Conservation (phyloP, 2,329 filamentous ascomycete species). For the Exophiala sideris region DNA sequence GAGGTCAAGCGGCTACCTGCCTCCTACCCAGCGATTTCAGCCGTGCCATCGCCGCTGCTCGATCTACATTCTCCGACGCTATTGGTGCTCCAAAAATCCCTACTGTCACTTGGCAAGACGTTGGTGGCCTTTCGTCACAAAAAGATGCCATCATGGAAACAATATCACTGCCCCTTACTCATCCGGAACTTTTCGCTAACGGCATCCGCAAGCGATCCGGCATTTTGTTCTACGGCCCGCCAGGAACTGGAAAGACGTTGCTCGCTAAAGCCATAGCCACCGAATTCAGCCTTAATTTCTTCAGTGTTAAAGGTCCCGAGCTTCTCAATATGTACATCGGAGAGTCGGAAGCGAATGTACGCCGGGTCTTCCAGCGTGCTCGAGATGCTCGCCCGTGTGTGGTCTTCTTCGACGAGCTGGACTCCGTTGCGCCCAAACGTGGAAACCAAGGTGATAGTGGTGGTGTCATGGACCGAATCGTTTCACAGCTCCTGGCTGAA, state of each 20-base stretch:
- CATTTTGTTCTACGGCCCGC: slow-evolving; percentile 87
- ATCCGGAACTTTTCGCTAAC: slow-evolving; percentile 91
- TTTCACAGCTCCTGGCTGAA: slow-evolving; percentile 90
- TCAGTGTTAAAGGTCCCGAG: slow-evolving; percentile 88
- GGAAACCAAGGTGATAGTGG: slow-evolving; percentile 97
- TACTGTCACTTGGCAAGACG: slow-evolving; percentile 94
- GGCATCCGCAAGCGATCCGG: slow-evolving; percentile 97
- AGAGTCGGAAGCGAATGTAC: slow-evolving; percentile 88
- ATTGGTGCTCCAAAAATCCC: slow-evolving; percentile 98
- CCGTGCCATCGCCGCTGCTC: slow-evolving; percentile 85
- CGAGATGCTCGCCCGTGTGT: slow-evolving; percentile 82
- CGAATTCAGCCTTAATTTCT: slow-evolving; percentile 91
- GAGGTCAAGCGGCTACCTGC: slow-evolving; percentile 73
- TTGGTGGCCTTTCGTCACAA: slow-evolving; percentile 87
- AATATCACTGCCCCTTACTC: slow-evolving; percentile 85
- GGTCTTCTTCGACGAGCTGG: slow-evolving; percentile 90
- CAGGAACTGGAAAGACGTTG: slow-evolving; percentile 88
- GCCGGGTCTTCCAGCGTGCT: slow-evolving; percentile 82
- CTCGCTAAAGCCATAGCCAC: slow-evolving; percentile 90
- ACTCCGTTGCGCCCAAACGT: slow-evolving; percentile 91
- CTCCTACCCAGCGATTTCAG: slow-evolving; percentile 84
- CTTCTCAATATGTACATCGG: slow-evolving; percentile 95
- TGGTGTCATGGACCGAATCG: slow-evolving; percentile 97
- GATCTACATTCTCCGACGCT: slow-evolving; percentile 96
- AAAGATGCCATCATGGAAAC: slow-evolving; percentile 98